Percentiles rank a stretch among this genome's conserved stretches.
Evolutionary conservation across 495 filamentous ascomycete species (phyloP).

Genomic region (Xylaria palmicola): DNA sequence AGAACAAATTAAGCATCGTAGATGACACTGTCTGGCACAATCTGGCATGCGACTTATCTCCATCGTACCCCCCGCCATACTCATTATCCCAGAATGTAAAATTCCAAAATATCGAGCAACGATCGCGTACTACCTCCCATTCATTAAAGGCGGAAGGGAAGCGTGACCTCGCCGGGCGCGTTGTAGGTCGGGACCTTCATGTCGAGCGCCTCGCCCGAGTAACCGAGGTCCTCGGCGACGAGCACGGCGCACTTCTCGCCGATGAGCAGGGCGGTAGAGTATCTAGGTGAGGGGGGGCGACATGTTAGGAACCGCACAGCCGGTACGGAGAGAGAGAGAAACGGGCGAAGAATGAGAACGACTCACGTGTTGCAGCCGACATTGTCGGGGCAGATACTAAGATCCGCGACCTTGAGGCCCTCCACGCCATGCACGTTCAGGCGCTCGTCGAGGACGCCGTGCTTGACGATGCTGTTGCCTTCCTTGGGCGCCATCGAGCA

Average conservation of each 20-base stretch:
- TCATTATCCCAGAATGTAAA: too few relatives aligned
- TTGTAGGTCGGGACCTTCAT: conserved; percentile 71
- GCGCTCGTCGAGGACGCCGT: conserved; percentile 76
- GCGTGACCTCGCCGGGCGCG: conserved; percentile 51
- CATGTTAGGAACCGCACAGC: neutral
- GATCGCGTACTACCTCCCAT: neutral
- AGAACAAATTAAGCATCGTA: too few relatives aligned
- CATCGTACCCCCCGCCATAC: too few relatives aligned
- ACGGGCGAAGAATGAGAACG: too few relatives aligned
- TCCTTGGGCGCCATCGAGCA: conserved; percentile 80
- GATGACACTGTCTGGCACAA: too few relatives aligned
- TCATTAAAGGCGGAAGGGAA: conserved; percentile 32
- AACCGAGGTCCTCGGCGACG: conserved; percentile 73
- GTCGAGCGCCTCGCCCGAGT: conserved; percentile 67
- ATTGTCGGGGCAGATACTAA: conserved; percentile 80
- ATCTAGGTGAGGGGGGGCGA: conserved; percentile 37
- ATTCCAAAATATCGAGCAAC: neutral
- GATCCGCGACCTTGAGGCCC: conserved; percentile 77
- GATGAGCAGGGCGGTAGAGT: conserved; percentile 73
- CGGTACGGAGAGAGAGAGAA: neutral
- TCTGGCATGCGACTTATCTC: neutral
- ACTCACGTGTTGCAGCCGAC: conserved; percentile 76
- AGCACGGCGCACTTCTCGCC: conserved; percentile 79
- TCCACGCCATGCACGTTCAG: conserved; percentile 80
- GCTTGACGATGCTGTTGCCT: conserved; percentile 76